These are phyloP conservation scores for Crucibulum laeve DNA, from an alignment of 768 basidiomycete genomes.

Conservation along the genomic window DNA sequence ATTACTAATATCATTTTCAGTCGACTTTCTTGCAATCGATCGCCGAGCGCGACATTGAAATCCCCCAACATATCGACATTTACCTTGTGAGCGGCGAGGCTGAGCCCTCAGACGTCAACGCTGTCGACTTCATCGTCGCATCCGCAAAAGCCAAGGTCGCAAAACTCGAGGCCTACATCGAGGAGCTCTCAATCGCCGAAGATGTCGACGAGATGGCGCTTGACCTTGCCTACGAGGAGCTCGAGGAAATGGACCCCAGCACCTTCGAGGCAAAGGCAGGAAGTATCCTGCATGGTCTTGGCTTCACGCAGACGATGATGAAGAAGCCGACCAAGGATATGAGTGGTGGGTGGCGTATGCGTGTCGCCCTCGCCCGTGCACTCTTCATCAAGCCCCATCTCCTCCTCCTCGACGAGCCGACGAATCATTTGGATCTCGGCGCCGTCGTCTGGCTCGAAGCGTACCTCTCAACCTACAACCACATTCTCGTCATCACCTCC, in stretches of 20 bases:
- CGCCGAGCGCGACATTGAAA: conserved; percentile 91
- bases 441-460: conserved; percentile 99
- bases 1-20: conserved; percentile 30
- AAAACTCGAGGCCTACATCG: conserved; percentile 87
- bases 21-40: conserved; percentile 96
- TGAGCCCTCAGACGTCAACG: conserved; percentile 92
- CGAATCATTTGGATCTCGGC: conserved; percentile 92
- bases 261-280: conserved; percentile 97
- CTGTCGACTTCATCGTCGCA: conserved; percentile 93
- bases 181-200: conserved; percentile 88
- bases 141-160: conserved; percentile 94
- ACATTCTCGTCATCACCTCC: conserved; percentile 95
- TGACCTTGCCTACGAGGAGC: conserved; percentile 88
- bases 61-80: conserved; percentile 94
- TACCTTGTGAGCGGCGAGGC: conserved; percentile 96
- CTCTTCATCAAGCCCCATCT: conserved; percentile 97
- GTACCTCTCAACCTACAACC: conserved; percentile 96
- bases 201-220: conserved; percentile 85
- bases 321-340: conserved; percentile 95
- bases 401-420: conserved; percentile 88
- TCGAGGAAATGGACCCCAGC: conserved; percentile 93
- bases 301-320: conserved; percentile 92
- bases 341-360: conserved; percentile 99
- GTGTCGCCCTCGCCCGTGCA: conserved; percentile 93
- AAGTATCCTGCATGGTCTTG: conserved; percentile 95